Evolutionary conservation across 495 filamentous ascomycete genomes (phyloP).

Genomic region (Hapsidospora chrysogenum): DNA sequence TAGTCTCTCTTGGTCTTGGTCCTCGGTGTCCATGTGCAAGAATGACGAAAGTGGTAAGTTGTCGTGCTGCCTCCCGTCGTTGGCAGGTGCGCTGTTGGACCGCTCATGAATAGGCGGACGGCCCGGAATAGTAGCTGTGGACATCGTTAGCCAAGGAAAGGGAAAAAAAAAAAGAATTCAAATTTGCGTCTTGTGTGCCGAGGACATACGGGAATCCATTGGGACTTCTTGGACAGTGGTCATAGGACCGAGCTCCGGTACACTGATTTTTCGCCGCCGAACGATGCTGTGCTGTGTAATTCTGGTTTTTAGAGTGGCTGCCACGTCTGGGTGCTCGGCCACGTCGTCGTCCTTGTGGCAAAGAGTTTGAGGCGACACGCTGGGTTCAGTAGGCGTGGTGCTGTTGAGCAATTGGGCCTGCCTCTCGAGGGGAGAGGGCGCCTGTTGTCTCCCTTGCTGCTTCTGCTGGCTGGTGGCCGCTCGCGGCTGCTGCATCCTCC

Average conservation of each 20-base stretch:
- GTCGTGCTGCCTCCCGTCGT: slow-evolving; percentile 25
- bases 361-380: no score
- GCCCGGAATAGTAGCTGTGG: slow-evolving; percentile 54
- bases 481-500: slow-evolving; percentile 41
- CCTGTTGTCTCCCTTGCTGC: slow-evolving; percentile 30
- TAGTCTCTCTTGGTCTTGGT: not conserved
- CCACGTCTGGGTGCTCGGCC: slow-evolving; percentile 21
- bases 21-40: not conserved
- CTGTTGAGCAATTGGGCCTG: slow-evolving; percentile 14
- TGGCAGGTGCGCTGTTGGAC: slow-evolving; percentile 45
- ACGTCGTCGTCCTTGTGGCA: slow-evolving; percentile 24
- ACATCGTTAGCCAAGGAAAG: slow-evolving; percentile 10
- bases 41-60: slow-evolving; percentile 3
- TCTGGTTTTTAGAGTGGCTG: slow-evolving; percentile 24
- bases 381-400: slow-evolving; percentile 30
- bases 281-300: slow-evolving; percentile 35
- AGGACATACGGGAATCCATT: slow-evolving; percentile 60
- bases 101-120: slow-evolving; percentile 49
- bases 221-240: slow-evolving; percentile 48
- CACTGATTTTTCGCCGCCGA: slow-evolving; percentile 43
- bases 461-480: no score
- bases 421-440: slow-evolving; percentile 32
- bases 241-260: slow-evolving; percentile 48
- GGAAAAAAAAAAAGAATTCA: not conserved
- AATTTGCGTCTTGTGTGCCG: not conserved